These are phyloP conservation scores for Priceomyces medius DNA, from an alignment of 805 yeast genomes.

Conservation along the genomic window DNA sequence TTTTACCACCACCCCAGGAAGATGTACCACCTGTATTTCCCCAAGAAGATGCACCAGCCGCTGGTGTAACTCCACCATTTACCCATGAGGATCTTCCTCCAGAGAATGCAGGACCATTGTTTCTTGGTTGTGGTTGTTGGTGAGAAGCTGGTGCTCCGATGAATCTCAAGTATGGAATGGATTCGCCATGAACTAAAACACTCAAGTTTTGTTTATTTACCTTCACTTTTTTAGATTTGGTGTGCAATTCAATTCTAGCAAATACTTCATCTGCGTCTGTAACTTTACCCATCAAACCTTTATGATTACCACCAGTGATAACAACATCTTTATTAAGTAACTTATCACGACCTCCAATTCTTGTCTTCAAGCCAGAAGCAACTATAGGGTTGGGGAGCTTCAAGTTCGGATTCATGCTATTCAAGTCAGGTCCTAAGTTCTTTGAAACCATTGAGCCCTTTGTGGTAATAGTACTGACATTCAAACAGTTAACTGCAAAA, in stretches of 20 bases:
- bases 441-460: constrained; percentile 68
- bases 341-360: constrained; percentile 73
- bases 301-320: constrained; percentile 87
- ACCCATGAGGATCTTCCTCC: constrained; percentile 58
- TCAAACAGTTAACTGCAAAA: constrained; percentile 72
- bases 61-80: constrained; percentile 23
- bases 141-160: constrained; percentile 46
- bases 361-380: constrained; percentile 46
- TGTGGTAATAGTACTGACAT: constrained; percentile 80
- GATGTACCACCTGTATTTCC: constrained; percentile 19
- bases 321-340: constrained; percentile 82
- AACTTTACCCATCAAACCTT: constrained; percentile 91
- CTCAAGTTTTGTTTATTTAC: constrained; percentile 77
- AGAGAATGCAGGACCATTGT: constrained; percentile 34
- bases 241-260: constrained; percentile 92
- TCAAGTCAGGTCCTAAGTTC: constrained; percentile 62
- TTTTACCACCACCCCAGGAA: constrained; percentile 31
- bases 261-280: constrained; percentile 89
- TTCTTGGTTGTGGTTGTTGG: constrained; percentile 11
- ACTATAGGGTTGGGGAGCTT: constrained; percentile 56
- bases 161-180: constrained; percentile 77
- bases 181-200: constrained; percentile 66
- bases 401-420: constrained; percentile 82
- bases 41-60: constrained; percentile 30
- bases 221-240: constrained; percentile 84